Conservation (phyloP, 2,329 filamentous ascomycete genomes). For the Didymella segeticola region DNA sequence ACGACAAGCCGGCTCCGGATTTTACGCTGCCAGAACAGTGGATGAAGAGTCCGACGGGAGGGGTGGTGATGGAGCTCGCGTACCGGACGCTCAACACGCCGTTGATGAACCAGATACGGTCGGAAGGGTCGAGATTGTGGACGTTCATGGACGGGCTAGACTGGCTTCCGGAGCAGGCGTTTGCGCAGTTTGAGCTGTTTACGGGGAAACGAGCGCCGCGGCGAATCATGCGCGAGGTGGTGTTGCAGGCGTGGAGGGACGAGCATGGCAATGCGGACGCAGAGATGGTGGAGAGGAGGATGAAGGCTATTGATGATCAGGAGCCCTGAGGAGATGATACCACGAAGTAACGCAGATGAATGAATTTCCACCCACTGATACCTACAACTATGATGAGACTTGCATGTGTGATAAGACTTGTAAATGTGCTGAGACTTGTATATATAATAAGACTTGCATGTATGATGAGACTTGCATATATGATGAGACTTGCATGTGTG, state of each 20-base stretch:
- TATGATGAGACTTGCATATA: too few species aligned
- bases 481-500: too few species aligned
- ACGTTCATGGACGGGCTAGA: conserved; percentile 78
- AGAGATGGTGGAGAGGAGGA: conserved; percentile 42
- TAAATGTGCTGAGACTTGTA: too few species aligned
- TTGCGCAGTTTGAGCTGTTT: conserved; percentile 82
- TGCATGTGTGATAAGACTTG: too few species aligned
- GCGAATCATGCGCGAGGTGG: conserved; percentile 72
- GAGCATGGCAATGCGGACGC: conserved; percentile 40
- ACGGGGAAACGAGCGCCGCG: conserved; percentile 76
- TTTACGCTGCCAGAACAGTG: conserved; percentile 73
- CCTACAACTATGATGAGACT: neutral
- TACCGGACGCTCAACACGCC: conserved; percentile 78
- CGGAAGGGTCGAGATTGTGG: conserved; percentile 68
- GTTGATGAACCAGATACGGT: conserved; percentile 70
- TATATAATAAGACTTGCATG: too few species aligned
- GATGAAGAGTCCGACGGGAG: conserved; percentile 75
- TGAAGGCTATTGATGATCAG: conserved; percentile 45
- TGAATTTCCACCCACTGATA: neutral
- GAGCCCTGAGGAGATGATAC: conserved; percentile 32
- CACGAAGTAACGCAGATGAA: neutral
- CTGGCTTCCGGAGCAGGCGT: conserved; percentile 77
- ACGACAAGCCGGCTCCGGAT: conserved; percentile 69
- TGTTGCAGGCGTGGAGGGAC: conserved; percentile 51
- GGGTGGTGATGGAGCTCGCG: conserved; percentile 74